Percentiles rank a stretch among this genome's conserved stretches.
phyloP scores from a whole-genome alignment of 2,329 filamentous ascomycete species.

The Neoarthrinium moseri region DNA sequence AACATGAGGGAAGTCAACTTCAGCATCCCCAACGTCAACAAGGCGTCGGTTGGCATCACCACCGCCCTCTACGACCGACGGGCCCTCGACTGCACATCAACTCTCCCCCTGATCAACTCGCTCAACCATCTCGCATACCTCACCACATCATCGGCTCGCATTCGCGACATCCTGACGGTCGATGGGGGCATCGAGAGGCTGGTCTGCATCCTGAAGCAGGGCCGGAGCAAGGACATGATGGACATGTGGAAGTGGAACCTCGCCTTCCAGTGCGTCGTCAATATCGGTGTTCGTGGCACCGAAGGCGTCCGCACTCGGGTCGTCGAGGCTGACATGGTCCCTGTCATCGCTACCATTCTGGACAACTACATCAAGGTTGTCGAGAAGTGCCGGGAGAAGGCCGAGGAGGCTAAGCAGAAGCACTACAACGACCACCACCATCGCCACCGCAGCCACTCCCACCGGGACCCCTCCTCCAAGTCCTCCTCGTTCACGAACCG shows the following conservation, averaged over 20 bases:
- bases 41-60: constrained; percentile 98
- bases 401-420: constrained; percentile 78
- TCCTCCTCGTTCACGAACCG: constrained; percentile 54
- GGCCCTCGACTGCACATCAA: constrained; percentile 97
- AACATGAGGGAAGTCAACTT: constrained; percentile 99
- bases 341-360: constrained; percentile 95
- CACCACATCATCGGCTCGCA: constrained; percentile 94
- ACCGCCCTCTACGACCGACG: constrained; percentile 96
- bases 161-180: constrained; percentile 95
- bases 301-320: constrained; percentile 92
- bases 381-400: constrained; percentile 85
- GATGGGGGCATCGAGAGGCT: constrained; percentile 97
- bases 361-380: constrained; percentile 98
- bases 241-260: constrained; percentile 99
- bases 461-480: constrained; percentile 44
- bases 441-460: constrained; percentile 49
- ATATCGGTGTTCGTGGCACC: constrained; percentile 94
- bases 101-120: constrained; percentile 95
- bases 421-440: constrained; percentile 53
- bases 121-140: constrained; percentile 98
- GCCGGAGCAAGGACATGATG: constrained; percentile 97
- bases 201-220: constrained; percentile 97
- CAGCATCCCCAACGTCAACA: constrained; percentile 98
- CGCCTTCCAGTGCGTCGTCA: constrained; percentile 98
- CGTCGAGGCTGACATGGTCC: constrained; percentile 98